Evolutionary conservation across 2,329 filamentous ascomycete genomes (phyloP).

Genomic region (Penicillium palitans): DNA sequence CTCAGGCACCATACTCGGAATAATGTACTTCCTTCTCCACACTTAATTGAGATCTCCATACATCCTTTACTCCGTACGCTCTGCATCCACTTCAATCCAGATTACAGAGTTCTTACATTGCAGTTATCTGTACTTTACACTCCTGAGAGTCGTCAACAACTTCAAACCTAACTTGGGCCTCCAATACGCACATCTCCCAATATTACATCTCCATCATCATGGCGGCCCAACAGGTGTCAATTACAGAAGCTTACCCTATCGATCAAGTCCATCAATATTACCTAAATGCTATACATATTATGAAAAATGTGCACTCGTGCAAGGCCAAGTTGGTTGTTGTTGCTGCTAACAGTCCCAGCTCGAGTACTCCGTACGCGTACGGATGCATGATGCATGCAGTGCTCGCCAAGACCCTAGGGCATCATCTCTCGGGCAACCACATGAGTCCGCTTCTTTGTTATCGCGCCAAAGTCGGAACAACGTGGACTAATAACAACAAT

Average conservation of each 20-base stretch:
- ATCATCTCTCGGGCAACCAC: conserved; percentile 99
- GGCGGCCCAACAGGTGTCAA: conserved; percentile 78
- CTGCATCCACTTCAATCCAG: too few relatives aligned
- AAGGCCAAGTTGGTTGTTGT: conserved; percentile 37
- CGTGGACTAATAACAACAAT: conserved; percentile 55
- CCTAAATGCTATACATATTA: not conserved
- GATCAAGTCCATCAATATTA: conserved; percentile 40
- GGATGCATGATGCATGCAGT: conserved; percentile 65
- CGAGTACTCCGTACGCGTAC: conserved; percentile 62
- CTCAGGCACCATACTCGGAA: not conserved
- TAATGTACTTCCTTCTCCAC: conserved; percentile 9
- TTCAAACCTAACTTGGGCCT: not conserved
- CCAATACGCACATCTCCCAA: not conserved
- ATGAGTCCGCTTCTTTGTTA: conserved; percentile 64
- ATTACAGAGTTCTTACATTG: too few relatives aligned
- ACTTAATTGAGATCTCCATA: not conserved
- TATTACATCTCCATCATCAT: conserved; percentile 53
- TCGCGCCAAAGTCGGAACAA: not conserved
- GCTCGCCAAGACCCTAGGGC: conserved; percentile 89
- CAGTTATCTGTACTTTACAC: too few relatives aligned
- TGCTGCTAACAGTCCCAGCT: conserved; percentile 94
- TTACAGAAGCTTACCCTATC: not conserved
- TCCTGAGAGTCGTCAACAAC: not conserved
- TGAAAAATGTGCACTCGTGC: not conserved
- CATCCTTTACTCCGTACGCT: not conserved